Percentiles rank a stretch among this genome's conserved stretches.
Evolutionary conservation across 495 filamentous ascomycete species (phyloP).

Genomic region (Talaromyces trachyspermus): DNA sequence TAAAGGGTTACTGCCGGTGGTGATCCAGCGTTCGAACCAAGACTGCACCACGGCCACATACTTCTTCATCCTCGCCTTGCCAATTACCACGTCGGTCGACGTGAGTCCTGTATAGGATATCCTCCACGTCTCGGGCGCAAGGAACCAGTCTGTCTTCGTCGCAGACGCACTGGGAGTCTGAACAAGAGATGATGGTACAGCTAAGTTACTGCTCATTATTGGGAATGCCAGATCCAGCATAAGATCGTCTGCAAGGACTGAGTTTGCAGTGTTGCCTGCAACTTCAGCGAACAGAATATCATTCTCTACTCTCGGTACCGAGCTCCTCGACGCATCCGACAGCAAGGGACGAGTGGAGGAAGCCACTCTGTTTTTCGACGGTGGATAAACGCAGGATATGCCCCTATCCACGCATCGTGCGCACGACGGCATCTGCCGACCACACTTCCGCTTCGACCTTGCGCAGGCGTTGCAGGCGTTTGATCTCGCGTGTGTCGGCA

Average conservation of each 20-base stretch:
- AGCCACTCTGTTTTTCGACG: background rate
- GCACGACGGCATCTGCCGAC: background rate
- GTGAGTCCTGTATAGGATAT: background rate
- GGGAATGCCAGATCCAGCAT: background rate
- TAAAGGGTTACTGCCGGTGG: slow-evolving; percentile 5
- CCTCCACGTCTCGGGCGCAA: background rate
- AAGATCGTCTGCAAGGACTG: background rate
- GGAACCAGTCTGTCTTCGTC: background rate
- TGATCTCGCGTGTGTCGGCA: background rate
- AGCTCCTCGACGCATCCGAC: background rate
- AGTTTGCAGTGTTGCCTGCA: no score
- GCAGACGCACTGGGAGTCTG: background rate
- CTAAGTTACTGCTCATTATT: background rate
- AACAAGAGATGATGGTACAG: background rate
- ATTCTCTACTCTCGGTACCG: background rate
- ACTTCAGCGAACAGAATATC: background rate
- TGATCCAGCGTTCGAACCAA: background rate
- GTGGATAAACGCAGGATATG: background rate
- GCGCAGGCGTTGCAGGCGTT: background rate
- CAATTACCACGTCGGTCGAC: background rate
- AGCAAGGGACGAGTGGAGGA: background rate
- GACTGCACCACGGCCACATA: background rate
- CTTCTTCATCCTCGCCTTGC: background rate
- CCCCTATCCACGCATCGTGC: background rate
- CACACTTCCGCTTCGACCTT: background rate